Conservation (phyloP, 345 rosid species). For the Clausena lansium region DNA sequence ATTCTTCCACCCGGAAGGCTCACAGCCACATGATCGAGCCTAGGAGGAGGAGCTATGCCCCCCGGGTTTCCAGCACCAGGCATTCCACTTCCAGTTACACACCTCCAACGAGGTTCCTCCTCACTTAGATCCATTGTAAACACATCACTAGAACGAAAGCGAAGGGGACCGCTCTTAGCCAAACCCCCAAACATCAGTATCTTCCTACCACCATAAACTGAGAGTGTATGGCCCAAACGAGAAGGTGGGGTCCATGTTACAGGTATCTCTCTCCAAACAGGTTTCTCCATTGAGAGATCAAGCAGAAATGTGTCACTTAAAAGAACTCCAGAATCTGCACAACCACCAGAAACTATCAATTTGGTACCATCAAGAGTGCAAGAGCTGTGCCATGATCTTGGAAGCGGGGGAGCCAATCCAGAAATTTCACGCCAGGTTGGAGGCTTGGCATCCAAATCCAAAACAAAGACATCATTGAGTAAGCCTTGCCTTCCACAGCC, state of each 20-base stretch:
- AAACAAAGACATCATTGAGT: conserved; percentile 76
- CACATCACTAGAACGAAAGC: conserved; percentile 84
- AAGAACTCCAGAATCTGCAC: conserved; percentile 90
- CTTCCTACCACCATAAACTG: conserved; percentile 81
- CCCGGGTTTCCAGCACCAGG: conserved; percentile 86
- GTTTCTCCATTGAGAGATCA: conserved; percentile 85
- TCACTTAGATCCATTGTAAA: conserved; percentile 87
- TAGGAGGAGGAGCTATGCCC: conserved; percentile 87
- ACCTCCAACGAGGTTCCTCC: conserved; percentile 86
- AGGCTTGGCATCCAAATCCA: conserved; percentile 82
- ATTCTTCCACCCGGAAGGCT: conserved; percentile 82
- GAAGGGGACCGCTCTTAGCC: conserved; percentile 83
- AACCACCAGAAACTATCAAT: conserved; percentile 84
- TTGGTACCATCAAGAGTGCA: conserved; percentile 93
- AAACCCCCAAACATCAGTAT: conserved; percentile 90
- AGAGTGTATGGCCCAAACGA: conserved; percentile 75
- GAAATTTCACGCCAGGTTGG: conserved; percentile 90
- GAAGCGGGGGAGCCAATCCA: conserved; percentile 84
- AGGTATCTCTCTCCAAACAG: conserved; percentile 84
- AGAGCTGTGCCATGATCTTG: conserved; percentile 93
- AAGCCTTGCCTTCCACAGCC: conserved; percentile 90
- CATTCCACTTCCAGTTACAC: conserved; percentile 81
- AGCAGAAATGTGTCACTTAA: conserved; percentile 86
- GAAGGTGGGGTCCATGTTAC: conserved; percentile 92
- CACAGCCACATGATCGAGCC: conserved; percentile 88